phyloP scores from a whole-genome alignment of 208 protist species.

The Leishmania aethiopica region DNA sequence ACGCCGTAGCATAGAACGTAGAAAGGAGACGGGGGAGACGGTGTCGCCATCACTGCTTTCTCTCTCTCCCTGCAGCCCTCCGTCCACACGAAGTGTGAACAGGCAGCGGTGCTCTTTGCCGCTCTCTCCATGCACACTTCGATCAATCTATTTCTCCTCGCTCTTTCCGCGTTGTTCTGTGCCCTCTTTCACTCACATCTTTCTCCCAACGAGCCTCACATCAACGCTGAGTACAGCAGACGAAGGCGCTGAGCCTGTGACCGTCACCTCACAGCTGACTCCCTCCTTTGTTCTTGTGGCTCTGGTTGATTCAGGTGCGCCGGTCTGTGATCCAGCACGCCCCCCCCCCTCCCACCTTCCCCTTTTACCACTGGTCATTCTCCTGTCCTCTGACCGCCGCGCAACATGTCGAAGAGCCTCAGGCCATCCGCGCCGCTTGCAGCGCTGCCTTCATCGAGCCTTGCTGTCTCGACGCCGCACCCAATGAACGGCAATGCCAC shows the following conservation, averaged over 20 bases:
- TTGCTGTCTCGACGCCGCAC: background rate
- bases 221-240: background rate
- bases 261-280: background rate
- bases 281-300: background rate
- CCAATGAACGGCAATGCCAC: background rate
- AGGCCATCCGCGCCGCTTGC: background rate
- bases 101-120: background rate
- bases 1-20: background rate
- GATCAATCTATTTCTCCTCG: background rate
- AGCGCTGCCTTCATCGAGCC: background rate
- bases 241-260: background rate
- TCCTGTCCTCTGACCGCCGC: background rate
- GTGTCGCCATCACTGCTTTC: background rate
- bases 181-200: background rate
- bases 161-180: background rate
- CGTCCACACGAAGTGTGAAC: background rate
- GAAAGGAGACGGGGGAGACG: background rate
- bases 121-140: background rate
- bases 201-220: background rate
- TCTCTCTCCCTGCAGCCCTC: background rate
- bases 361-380: background rate
- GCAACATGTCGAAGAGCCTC: background rate
- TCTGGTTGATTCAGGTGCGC: background rate
- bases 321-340: background rate
- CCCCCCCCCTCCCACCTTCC: background rate